Evolutionary conservation across 306 rosid species (phyloP), one percentile per base, ranked within the genome.

Genomic region (Prinsepia uniflora): DNA sequence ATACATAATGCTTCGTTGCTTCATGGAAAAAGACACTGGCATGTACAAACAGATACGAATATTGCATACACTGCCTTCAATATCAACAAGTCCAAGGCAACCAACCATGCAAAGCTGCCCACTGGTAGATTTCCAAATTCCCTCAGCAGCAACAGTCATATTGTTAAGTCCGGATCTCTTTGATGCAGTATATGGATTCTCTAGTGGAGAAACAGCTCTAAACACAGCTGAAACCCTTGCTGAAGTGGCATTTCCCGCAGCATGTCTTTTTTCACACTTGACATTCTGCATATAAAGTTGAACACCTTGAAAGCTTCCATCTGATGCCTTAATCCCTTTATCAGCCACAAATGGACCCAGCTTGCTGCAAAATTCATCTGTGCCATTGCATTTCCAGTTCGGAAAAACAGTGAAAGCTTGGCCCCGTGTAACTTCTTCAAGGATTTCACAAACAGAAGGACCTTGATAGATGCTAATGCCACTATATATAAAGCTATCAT

Each of bases 61-160:
- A 74, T 82, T 76, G 84, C 96, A 94, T 71, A 8, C 70, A 57
- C 78, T 74, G 73, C 80, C 81, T 74, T 84, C 84, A 20, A 75
- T 82, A 71, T 83, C 82, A 64, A 79, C 71, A 52, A 75, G 70
- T 68, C 96, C 96, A 66, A 75, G 78, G 84, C 98, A 94, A 66
- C 97, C 97, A 76, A 85, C 82, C 98, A 94, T 94, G 86, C 97
- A 94, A 69, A 94, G 98, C 78, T 90, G 96, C 49, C 97, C 91
- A n/a, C 86, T 89, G 30, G 95, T 79, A 62, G 96, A 76, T 64
- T 87, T 94, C 98, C 97, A 94, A n/a, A 87, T 68, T 65, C 98
- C 98, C 79, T 94, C 98, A 4, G 89, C 83, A 15, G 86, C 86
- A 78, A 90, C 84, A 58, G 96, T 88, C 83, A 85, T 78, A 80